Base-by-base conservation (phyloP, 345 rosid species). In the Camelina laxa region DNA sequence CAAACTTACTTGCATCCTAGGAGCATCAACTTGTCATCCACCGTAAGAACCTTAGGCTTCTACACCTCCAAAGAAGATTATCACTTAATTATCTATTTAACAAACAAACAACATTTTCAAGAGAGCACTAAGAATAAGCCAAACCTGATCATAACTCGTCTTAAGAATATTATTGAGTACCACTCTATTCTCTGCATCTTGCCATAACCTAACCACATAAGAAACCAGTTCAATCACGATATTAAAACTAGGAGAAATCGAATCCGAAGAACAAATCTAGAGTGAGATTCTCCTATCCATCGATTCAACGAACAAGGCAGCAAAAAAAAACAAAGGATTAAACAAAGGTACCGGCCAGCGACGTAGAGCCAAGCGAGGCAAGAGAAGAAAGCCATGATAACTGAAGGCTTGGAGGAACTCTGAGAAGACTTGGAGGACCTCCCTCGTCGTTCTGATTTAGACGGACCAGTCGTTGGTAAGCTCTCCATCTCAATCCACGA, bases 331-430 rank as follows among this genome's bases (percentile, higher is more conserved):
- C n/a, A n/a, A n/a, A n/a, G n/a, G n/a, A n/a, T n/a, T n/a, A 14
- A n/a, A 11, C 39, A 22, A 47, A 84, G 80, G 71, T 59, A 91
- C 94, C 94, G 82, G 76, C 98, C 98, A 53, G 96, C 97, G 60
- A 91, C 96, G 70, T 93, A 91, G 74, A 93, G 97, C 92, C 98
- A 91, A 81, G 98, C 98, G 75, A 93, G 69, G 77, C 96, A 93
- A 69, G 97, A 93, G 87, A 89, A 86, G 85, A 91, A 89, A 48
- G 91, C 94, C 84, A 91, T 62, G 13, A 87, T 56, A 33, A 91
- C 67, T 4, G 98, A 91, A 0, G 97, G 90, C 51, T 82, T 91
- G 4, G 97, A 86, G 15, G 87, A 77, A 65, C 67, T 87, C 6
- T 69, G 68, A 80, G 85, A 76, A 81, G 85, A 76, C 88, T 84